Evolutionary conservation across 78 protist genomes (phyloP).

Genomic region (Protostelium mycophagum): DNA sequence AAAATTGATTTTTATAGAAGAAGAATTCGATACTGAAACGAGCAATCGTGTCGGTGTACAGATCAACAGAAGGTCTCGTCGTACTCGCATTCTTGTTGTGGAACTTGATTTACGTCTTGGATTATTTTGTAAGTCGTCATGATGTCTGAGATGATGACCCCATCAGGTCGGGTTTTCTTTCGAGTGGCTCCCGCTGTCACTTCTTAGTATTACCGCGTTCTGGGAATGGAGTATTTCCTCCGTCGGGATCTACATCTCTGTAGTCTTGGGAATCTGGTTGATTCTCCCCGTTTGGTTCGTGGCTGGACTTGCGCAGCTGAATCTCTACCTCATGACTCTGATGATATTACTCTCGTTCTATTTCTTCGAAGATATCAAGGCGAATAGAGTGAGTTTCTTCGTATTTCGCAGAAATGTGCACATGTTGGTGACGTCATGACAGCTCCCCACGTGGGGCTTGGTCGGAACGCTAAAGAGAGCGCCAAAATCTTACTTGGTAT

Average conservation of each 20-base stretch:
- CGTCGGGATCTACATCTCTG: background rate
- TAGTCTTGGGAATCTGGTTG: background rate
- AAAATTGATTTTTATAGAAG: no score
- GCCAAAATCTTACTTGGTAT: background rate
- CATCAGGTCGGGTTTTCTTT: no score
- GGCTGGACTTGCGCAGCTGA: background rate
- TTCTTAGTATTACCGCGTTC: background rate
- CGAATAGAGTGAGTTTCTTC: background rate
- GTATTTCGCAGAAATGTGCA: background rate
- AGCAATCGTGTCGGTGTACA: background rate
- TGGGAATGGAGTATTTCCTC: background rate
- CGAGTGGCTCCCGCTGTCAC: background rate
- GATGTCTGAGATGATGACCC: no score
- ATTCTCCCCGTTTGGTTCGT: background rate
- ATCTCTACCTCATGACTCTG: background rate
- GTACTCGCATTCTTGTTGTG: background rate
- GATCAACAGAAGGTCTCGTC: background rate
- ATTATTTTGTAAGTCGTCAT: no score
- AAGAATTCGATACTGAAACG: background rate
- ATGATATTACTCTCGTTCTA: background rate
- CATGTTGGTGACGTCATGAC: background rate
- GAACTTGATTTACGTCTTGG: background rate
- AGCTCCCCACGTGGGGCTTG: background rate
- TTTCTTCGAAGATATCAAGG: background rate
- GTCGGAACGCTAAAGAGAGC: background rate